Evolutionary conservation across 345 rosid species (phyloP).

Genomic region (Hypericum androsaemum): DNA sequence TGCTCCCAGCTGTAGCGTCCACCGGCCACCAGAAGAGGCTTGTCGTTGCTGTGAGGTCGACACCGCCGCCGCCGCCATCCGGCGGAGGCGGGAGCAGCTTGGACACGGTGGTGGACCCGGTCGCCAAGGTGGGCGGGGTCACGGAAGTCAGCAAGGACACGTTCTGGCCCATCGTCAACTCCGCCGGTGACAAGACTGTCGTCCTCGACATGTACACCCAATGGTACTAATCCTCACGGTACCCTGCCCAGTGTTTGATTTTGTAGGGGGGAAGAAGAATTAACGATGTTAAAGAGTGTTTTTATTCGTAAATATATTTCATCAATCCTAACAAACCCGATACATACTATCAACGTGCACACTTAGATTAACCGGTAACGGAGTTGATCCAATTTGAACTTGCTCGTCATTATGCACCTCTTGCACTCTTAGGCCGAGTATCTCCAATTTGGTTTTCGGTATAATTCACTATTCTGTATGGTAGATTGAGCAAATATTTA

Average conservation of each 20-base stretch:
- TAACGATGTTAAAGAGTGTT: too few species aligned
- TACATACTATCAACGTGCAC: too few species aligned
- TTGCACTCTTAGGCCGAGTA: too few species aligned
- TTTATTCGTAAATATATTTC: too few species aligned
- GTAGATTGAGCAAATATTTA: too few species aligned
- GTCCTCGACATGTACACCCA: slow-evolving; percentile 97
- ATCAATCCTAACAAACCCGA: too few species aligned
- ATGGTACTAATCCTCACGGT: slow-evolving; percentile 30
- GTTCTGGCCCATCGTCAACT: slow-evolving; percentile 85
- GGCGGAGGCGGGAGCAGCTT: slow-evolving; percentile 28
- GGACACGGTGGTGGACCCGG: slow-evolving; percentile 52
- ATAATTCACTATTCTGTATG: too few species aligned
- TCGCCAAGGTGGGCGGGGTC: slow-evolving; percentile 51
- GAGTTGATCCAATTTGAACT: too few species aligned
- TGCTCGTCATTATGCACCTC: too few species aligned
- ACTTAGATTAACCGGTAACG: too few species aligned
- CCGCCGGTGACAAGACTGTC: slow-evolving; percentile 70
- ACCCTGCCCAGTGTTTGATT: not conserved
- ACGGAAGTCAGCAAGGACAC: slow-evolving; percentile 81
- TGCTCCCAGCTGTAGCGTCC: too few species aligned
- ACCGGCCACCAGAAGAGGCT: not conserved
- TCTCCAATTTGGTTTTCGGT: too few species aligned
- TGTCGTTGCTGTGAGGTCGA: not conserved
- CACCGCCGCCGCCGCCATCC: not conserved
- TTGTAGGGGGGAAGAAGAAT: not conserved